phyloP scores from a whole-genome alignment of 768 basidiomycete genomes.

The Piloderma croceum region DNA sequence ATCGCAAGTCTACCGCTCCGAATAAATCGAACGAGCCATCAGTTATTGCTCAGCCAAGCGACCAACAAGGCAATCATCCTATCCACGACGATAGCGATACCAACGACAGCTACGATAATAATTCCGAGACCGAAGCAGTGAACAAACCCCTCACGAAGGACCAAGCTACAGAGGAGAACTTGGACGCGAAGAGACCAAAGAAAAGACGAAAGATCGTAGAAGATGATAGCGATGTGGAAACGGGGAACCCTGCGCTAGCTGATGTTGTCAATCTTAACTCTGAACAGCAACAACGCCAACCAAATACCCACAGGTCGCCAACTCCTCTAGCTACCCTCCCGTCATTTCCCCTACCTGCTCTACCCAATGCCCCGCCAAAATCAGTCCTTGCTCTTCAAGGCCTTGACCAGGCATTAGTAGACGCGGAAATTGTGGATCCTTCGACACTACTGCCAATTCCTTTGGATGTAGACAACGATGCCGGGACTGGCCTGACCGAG shows the following conservation, averaged over 20 bases:
- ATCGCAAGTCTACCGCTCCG: constrained; percentile 29
- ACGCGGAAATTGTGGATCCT: constrained; percentile 66
- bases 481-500: constrained; percentile 48
- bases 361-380: constrained; percentile 66
- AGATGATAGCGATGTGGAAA: constrained; percentile 18
- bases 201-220: constrained; percentile 39
- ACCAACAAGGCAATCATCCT: constrained; percentile 11
- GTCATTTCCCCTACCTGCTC: constrained; percentile 61
- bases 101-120: constrained; percentile 11
- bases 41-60: constrained; percentile 19
- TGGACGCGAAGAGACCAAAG: constrained; percentile 27
- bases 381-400: constrained; percentile 71
- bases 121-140: constrained; percentile 20
- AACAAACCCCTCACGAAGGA: constrained; percentile 8
- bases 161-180: constrained; percentile 7
- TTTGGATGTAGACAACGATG: constrained; percentile 29
- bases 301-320: constrained; percentile 9
- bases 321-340: constrained; percentile 43
- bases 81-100: constrained; percentile 22
- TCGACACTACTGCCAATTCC: constrained; percentile 40
- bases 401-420: constrained; percentile 64
- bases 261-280: not conserved
- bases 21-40: no score
- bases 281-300: constrained; percentile 6
- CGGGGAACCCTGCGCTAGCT: constrained; percentile 9